Base-by-base conservation (phyloP, 164 flowering plant genomes). In the Vitis cinerea region DNA sequence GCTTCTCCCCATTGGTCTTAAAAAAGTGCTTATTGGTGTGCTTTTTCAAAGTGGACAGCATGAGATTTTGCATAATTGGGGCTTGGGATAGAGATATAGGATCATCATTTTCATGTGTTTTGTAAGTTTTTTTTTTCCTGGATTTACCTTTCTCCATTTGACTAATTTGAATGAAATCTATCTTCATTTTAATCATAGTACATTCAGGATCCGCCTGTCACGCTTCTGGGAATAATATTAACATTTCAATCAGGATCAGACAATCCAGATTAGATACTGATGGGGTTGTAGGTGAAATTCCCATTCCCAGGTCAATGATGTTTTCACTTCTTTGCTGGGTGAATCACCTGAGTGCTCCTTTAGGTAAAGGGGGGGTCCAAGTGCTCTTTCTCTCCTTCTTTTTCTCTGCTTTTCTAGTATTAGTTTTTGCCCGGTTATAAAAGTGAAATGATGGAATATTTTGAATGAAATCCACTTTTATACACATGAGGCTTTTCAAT, bases 41-140 rank as follows among this genome's bases (percentile, higher is more conserved):
- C 63, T 71, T 77, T 69, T 65, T 10, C 58, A 62, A 73, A 71
- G 72, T 58, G 73, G 70, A 75, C 61, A 69, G 58, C 73, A 63
- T 69, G 73, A 71, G 67, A 16, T 65, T 75, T 30, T 74, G 75
- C 78, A 71, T 78, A 71, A 78, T 71, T 78, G 71, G 62, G 0
- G 57, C 16, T 48, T 72, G 57, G 44, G 50, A 30, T 59, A 16
- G 66, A 30, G 37, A 15, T 56, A 30, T 9, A 17, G 29, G 57
- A 70, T 74, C 57, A 70, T 74, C 48, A 15, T 63, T 29, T 62
- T 56, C 70, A 14, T 51, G 62, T 63, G 68, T 44, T 19, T 27
- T 75, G 65, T 62, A 59, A 58, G 51, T 27, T 37, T 52, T 60
- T 44, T 44, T 57, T 44, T 59, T 59, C 37, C 29, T 27, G 27